Percentiles rank a stretch among this genome's conserved stretches.
These are phyloP conservation scores for Solanum clarkiae DNA, from an alignment of 257 asterid genomes.

Conservation along the genomic window DNA sequence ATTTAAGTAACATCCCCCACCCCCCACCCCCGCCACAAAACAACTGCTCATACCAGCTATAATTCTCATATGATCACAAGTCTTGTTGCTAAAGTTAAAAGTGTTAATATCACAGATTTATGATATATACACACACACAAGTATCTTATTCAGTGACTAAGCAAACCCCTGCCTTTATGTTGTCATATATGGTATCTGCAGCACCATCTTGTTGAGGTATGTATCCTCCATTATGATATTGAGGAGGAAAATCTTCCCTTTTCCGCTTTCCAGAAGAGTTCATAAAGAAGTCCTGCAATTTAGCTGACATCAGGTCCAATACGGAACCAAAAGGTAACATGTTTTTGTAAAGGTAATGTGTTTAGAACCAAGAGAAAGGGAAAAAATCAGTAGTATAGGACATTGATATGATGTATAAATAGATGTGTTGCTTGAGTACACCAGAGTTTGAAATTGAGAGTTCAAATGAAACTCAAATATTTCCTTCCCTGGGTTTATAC, in stretches of 20 bases:
- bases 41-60: not conserved
- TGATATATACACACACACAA: not conserved
- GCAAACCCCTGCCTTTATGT: constrained; percentile 26
- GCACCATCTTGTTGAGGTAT: constrained; percentile 99
- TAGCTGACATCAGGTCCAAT: not conserved
- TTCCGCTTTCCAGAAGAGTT: constrained; percentile 70
- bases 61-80: not conserved
- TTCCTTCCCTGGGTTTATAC: not conserved
- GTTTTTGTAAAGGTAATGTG: not conserved
- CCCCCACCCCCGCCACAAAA: too few relatives aligned
- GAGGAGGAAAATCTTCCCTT: constrained; percentile 66
- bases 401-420: not conserved
- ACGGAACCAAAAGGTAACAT: not conserved
- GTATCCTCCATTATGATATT: constrained; percentile 56
- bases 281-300: constrained; percentile 68
- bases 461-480: not conserved
- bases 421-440: not conserved
- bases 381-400: not conserved
- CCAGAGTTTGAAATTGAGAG: not conserved
- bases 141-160: not conserved
- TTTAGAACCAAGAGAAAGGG: not conserved
- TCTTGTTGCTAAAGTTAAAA: not conserved
- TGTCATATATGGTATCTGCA: constrained; percentile 38
- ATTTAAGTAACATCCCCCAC: not conserved
- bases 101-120: not conserved